Conservation (phyloP, 345 rosid species). For the Syzygium aromaticum region DNA sequence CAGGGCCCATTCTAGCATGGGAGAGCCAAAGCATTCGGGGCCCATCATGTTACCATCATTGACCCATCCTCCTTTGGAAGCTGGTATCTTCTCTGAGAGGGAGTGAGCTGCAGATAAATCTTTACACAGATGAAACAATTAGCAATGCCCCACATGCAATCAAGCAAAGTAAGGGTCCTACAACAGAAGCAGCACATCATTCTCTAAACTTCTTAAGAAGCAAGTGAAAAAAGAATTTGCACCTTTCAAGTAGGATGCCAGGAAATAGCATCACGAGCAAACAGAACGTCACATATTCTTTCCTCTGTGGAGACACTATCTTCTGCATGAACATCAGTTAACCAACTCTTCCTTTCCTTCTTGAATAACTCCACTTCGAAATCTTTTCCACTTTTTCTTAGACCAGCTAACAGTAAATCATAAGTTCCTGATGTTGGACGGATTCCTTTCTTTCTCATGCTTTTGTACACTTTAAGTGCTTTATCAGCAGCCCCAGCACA, state of each 20-base stretch:
- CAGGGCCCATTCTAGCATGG: not conserved
- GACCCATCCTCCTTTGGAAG: not conserved
- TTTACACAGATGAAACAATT: not conserved
- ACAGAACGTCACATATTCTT: conserved; percentile 70
- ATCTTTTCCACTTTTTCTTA: conserved; percentile 43
- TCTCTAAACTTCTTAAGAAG: not conserved
- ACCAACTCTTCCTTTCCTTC: conserved; percentile 55
- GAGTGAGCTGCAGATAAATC: not conserved
- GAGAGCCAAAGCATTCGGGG: not conserved
- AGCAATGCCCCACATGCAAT: not conserved
- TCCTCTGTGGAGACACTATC: conserved; percentile 27
- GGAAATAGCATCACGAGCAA: conserved; percentile 21
- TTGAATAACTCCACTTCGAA: conserved; percentile 31
- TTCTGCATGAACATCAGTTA: conserved; percentile 13
- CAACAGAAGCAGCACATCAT: not conserved
- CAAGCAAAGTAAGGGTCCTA: not conserved
- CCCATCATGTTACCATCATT: not conserved
- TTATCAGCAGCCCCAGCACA: conserved; percentile 68
- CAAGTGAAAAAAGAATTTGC: not conserved
- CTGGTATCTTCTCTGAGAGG: not conserved
- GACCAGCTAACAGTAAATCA: conserved; percentile 56
- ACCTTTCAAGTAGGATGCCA: not conserved
- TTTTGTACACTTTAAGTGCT: conserved; percentile 47
- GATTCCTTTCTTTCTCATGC: conserved; percentile 46
- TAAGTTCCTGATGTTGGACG: conserved; percentile 61